Percentiles rank a stretch among this genome's conserved stretches.
Conservation (phyloP, 73 alveolate genomes). For the Uronychia binucleata region DNA sequence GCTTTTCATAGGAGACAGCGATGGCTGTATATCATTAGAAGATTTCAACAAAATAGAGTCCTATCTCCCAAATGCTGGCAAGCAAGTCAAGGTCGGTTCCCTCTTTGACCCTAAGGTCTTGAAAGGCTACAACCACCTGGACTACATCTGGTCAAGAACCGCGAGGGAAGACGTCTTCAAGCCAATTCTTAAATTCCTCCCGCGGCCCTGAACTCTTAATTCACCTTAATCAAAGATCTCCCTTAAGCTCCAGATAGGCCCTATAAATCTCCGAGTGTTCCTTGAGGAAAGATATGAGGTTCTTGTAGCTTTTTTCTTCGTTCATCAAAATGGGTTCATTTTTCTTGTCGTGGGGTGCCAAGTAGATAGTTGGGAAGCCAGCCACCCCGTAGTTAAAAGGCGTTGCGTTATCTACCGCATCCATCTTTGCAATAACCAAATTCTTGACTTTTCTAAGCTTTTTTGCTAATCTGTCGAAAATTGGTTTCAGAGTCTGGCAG, state of each 20-base stretch:
- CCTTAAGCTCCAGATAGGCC: constrained; percentile 23
- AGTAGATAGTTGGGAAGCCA: constrained; percentile 82
- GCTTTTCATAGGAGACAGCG: constrained; percentile 29
- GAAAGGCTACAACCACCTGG: constrained; percentile 51
- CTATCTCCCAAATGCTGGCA: constrained; percentile 5
- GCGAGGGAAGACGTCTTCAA: constrained; percentile 31
- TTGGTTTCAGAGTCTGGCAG: constrained; percentile 71
- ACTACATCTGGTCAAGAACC: constrained; percentile 39
- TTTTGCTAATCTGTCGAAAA: constrained; percentile 63
- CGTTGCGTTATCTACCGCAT: constrained; percentile 25
- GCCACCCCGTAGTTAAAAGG: constrained; percentile 35
- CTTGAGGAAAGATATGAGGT: constrained; percentile 39
- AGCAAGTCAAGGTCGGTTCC: neutral
- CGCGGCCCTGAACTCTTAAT: neutral
- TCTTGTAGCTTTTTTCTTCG: constrained; percentile 66
- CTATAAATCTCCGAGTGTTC: constrained; percentile 53
- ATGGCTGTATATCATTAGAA: constrained; percentile 16
- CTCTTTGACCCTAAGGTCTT: neutral
- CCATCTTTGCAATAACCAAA: constrained; percentile 23
- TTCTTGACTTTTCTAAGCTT: constrained; percentile 31
- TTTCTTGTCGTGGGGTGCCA: constrained; percentile 71
- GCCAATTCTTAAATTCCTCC: neutral
- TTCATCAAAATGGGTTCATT: constrained; percentile 28
- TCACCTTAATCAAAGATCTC: constrained; percentile 6
- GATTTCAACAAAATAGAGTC: constrained; percentile 20